These are phyloP conservation scores for Diutina neorugosa DNA, from an alignment of 1,139 yeast genomes.

Conservation along the genomic window DNA sequence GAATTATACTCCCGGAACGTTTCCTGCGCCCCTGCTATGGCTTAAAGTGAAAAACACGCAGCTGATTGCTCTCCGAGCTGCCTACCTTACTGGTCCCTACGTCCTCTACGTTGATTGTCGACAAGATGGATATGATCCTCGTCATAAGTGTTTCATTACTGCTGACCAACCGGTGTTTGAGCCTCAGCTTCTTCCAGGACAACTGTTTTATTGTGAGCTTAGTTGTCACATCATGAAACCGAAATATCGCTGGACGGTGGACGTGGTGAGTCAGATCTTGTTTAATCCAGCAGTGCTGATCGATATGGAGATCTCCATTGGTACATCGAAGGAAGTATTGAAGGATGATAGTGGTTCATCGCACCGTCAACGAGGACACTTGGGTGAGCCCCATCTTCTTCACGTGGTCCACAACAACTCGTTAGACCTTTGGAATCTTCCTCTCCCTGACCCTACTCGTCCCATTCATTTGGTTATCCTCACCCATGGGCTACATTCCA, in stretches of 20 bases:
- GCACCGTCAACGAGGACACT: constrained; percentile 10
- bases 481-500: constrained; percentile 90
- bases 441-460: constrained; percentile 29
- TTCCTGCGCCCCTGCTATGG: constrained; percentile 21
- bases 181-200: constrained; percentile 29
- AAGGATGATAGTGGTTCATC: constrained; percentile 23
- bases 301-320: constrained; percentile 57
- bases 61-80: constrained; percentile 69
- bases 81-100: constrained; percentile 83
- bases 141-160: constrained; percentile 40
- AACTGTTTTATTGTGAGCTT: constrained; percentile 1
- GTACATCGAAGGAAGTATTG: constrained; percentile 34
- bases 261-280: constrained; percentile 73
- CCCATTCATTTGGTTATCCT: constrained; percentile 66
- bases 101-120: constrained; percentile 77
- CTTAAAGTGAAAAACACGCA: constrained; percentile 65
- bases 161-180: constrained; percentile 62
- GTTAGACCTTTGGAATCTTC: constrained; percentile 59
- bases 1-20: background rate
- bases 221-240: constrained; percentile 1
- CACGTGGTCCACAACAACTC: constrained; percentile 48
- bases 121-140: constrained; percentile 49
- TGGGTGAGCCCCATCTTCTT: constrained; percentile 6
- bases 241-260: constrained; percentile 64
- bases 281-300: constrained; percentile 62